Evolutionary conservation across 1,139 yeast species (phyloP), one percentile per base, ranked within the genome.

Genomic region (Kodamaea fungicola): DNA sequence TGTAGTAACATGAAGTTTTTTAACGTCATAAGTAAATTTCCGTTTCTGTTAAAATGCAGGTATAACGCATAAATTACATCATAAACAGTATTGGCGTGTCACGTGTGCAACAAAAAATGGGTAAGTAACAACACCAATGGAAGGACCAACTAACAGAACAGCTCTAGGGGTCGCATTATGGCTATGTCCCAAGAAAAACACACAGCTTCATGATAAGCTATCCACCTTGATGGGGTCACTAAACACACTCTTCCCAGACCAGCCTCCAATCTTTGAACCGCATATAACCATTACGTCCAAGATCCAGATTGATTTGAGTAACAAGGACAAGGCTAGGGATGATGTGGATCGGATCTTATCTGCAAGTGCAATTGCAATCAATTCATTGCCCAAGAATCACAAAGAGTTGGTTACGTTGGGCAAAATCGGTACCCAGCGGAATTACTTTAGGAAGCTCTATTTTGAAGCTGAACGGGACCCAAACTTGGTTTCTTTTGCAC

Each of bases 221-320:
- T 61, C 66, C 23, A 76, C 84, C 19, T 64, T 84, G 31, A 81
- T 83, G 63, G 64, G 75, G 21, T 82, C 90, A 7, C 58, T 86
- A 31, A 75, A 74, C 39, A 83, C 92, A 1, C 61, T 84, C 19
- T 83, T 85, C 52, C 86, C 86, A 10, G 84, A 80, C 33, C 83
- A 82, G 22, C 78, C 83, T 4, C 75, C 76, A 2, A 56, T 53
- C 30, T 81, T 85, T 47, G 85, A 78, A 42, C 95, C 95, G 4
- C 95, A 86, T 54, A 71, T 86, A 30, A 86, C 95, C 2, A 71
- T 86, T 27, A 78, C 90, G 2, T 73, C 88, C 22, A 74, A 78
- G 42, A 64, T 85, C 26, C 61, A 60, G 3, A 64, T 80, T 29
- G 61, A 65, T 40, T 47, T 64, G 42, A 59, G 57, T 6, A 62